These are phyloP conservation scores for Lecanicillium sp. DNA, from an alignment of 2,329 filamentous ascomycete species.

Conservation along the genomic window DNA sequence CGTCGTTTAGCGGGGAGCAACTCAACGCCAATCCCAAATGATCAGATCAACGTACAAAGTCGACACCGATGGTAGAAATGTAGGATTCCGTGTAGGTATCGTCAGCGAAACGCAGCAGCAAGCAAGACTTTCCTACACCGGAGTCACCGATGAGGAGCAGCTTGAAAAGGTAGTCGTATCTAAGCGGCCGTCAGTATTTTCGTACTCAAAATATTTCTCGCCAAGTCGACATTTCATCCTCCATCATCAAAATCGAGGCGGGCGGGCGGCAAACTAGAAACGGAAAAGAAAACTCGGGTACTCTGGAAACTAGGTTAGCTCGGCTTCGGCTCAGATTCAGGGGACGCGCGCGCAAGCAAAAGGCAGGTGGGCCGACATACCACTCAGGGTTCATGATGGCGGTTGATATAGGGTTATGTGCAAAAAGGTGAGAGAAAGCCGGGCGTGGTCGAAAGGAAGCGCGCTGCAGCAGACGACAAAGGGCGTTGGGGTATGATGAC, in stretches of 20 bases:
- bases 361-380: slow-evolving; percentile 47
- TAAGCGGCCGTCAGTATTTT: slow-evolving; percentile 31
- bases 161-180: slow-evolving; percentile 99
- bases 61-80: slow-evolving; percentile 98
- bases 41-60: slow-evolving; percentile 65
- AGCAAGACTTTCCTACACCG: slow-evolving; percentile 98
- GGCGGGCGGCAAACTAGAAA: not conserved
- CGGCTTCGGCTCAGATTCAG: slow-evolving; percentile 15
- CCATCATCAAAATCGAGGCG: not conserved
- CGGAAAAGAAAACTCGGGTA: not conserved
- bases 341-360: slow-evolving; percentile 7
- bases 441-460: not conserved
- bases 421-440: slow-evolving; percentile 2
- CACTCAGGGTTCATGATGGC: slow-evolving; percentile 85
- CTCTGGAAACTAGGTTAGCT: slow-evolving; percentile 8
- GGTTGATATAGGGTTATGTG: slow-evolving; percentile 11
- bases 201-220: slow-evolving; percentile 3
- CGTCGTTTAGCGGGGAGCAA: slow-evolving; percentile 9
- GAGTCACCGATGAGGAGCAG: slow-evolving; percentile 99
- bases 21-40: too few relatives aligned
- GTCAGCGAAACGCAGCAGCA: slow-evolving; percentile 95
- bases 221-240: slow-evolving; percentile 1
- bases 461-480: slow-evolving; percentile 3
- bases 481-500: slow-evolving; percentile 1
- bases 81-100: slow-evolving; percentile 99